Evolutionary conservation across 257 asterid species (phyloP), one percentile per base, ranked within the genome.

Genomic region (Eustoma russellianum): DNA sequence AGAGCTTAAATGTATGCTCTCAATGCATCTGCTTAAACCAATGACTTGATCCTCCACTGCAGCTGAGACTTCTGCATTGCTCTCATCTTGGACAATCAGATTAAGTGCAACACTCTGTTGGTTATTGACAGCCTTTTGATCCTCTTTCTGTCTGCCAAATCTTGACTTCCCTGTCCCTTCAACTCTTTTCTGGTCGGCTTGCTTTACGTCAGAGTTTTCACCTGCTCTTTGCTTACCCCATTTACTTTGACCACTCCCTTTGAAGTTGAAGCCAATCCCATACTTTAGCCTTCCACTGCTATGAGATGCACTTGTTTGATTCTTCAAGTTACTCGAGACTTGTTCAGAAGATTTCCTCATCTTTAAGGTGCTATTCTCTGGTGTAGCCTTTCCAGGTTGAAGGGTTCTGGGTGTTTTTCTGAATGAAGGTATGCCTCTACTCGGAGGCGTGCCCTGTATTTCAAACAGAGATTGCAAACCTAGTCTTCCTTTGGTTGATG

Each of bases 371-470:
- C 17, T 38, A 16, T 24, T 65, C 33, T 19, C 54, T 5, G 52
- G 30, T 13, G 63, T 45, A 19, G 50, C 61, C 52, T 53, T 50
- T n/a, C 47, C 57, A 5, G 24, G 52, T 55, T 14, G 46, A 50
- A 49, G 55, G 16, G 63, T 70, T 35, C 9, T 64, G 16, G 74
- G 63, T 41, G 61, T 34, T 54, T 70, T 72, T 55, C 73, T 63
- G 40, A 62, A 56, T 48, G 64, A 51, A 30, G 61, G 30, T 1
- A 46, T 55, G 9, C 33, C 30, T 5, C 18, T 17, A 41, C 54
- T 34, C 2, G 46, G 62, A 13, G 69, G 47, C 57, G 65, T 56
- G 50, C 50, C 60, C 67, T 59, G 60, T 46, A 55, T 41, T 53
- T 24, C 48, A 53, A 48, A 33, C n/a, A 43, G 53, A 45, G 62